A percentile compares a stretch with the other conserved stretches of the same genome.
These are phyloP conservation scores for Elongisporangium undulatum DNA, from an alignment of 352 stramenopile species.

Conservation along the genomic window DNA sequence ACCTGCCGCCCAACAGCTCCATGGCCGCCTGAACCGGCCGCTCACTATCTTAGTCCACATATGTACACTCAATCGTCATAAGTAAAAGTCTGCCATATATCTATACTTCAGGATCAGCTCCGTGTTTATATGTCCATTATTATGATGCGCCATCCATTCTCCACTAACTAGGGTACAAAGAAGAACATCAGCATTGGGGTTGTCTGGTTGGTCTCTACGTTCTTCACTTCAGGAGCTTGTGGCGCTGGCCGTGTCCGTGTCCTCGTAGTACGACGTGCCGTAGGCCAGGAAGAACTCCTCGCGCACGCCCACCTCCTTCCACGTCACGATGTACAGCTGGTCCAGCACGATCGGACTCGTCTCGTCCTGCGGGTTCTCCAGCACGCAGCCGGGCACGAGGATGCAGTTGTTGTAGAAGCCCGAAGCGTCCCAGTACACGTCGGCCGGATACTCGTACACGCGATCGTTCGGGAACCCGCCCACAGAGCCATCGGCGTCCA, in stretches of 20 bases:
- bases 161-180: background rate
- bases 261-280: conserved; percentile 87
- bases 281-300: conserved; percentile 89
- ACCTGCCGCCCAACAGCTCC: background rate
- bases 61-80: background rate
- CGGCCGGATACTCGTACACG: conserved; percentile 82
- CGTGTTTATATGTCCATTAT: conserved; percentile 4
- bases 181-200: conserved; percentile 1
- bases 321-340: conserved; percentile 87
- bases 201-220: conserved; percentile 7
- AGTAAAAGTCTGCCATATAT: background rate
- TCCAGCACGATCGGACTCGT: conserved; percentile 76
- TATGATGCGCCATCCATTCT: background rate
- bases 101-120: too few species aligned
- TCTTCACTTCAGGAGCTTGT: conserved; percentile 22
- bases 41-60: background rate
- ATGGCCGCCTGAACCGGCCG: background rate
- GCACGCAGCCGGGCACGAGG: conserved; percentile 78
- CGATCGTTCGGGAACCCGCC: conserved; percentile 85
- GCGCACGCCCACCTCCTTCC: conserved; percentile 79
- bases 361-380: conserved; percentile 76
- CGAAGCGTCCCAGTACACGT: conserved; percentile 85
- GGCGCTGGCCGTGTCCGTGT: conserved; percentile 63
- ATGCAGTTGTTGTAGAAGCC: conserved; percentile 91
- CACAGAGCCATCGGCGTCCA: conserved; percentile 80